These are phyloP conservation scores for Hsuehochloa calcarea DNA, from an alignment of 176 grass and related monocot species.

Conservation along the genomic window DNA sequence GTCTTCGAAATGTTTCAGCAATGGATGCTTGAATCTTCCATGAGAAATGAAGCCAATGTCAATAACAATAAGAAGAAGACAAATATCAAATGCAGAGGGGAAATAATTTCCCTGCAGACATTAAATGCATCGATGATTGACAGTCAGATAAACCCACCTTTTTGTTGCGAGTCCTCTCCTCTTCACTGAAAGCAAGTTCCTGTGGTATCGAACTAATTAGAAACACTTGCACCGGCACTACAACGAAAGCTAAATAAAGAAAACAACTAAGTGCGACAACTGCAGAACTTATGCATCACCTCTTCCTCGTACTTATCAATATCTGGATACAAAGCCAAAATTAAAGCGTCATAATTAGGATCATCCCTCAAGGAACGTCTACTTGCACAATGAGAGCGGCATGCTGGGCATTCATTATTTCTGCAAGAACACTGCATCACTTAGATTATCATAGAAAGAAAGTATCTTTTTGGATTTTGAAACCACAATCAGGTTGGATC, in stretches of 20 bases:
- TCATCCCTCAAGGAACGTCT: slow-evolving; percentile 86
- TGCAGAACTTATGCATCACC: slow-evolving; percentile 50
- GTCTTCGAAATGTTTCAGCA: slow-evolving; percentile 72
- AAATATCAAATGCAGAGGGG: background rate
- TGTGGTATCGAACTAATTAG: slow-evolving; percentile 39
- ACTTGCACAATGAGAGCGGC: slow-evolving; percentile 87
- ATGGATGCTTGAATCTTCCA: slow-evolving; percentile 85
- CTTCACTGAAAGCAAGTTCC: slow-evolving; percentile 82
- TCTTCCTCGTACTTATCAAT: slow-evolving; percentile 94
- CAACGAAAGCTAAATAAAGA: slow-evolving; percentile 31
- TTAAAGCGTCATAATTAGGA: slow-evolving; percentile 84
- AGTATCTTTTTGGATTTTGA: slow-evolving; percentile 6
- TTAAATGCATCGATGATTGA: slow-evolving; percentile 3
- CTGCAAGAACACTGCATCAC: slow-evolving; percentile 38
- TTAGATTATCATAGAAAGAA: slow-evolving; percentile 8
- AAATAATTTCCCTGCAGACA: slow-evolving; percentile 6
- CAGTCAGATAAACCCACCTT: slow-evolving; percentile 52
- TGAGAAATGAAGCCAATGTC: slow-evolving; percentile 36
- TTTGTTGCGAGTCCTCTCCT: slow-evolving; percentile 70
- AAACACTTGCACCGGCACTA: slow-evolving; percentile 18
- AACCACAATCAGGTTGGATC: background rate
- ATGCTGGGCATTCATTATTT: slow-evolving; percentile 90
- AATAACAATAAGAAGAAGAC: slow-evolving; percentile 16
- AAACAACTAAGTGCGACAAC: background rate
- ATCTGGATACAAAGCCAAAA: slow-evolving; percentile 82